Evolutionary conservation across 495 filamentous ascomycete species (phyloP).

Genomic region (Cercophora samala): DNA sequence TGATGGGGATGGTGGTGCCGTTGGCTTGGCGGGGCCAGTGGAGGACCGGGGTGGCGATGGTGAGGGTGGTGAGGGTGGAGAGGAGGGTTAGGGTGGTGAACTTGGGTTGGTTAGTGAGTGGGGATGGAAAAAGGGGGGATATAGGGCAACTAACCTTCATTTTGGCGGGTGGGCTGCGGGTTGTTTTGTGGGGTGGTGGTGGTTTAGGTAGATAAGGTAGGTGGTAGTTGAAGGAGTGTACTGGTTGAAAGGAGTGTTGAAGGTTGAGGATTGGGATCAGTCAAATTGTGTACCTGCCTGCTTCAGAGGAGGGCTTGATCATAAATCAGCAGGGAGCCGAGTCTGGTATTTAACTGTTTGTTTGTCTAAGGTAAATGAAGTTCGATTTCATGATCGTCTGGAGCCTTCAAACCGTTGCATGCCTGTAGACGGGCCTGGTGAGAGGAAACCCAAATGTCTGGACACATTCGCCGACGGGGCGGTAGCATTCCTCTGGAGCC

Average conservation of each 20-base stretch:
- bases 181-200: neutral
- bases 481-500: neutral
- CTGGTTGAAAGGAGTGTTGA: neutral
- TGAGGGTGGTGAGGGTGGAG: neutral
- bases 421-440: neutral
- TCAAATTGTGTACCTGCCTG: neutral
- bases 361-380: neutral
- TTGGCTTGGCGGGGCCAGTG: neutral
- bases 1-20: neutral
- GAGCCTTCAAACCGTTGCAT: neutral
- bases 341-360: neutral
- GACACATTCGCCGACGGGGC: neutral
- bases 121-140: neutral
- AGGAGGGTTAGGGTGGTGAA: neutral
- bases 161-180: neutral
- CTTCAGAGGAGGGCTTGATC: neutral
- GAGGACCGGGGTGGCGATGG: neutral
- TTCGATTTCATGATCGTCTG: no score
- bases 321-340: neutral
- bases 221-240: neutral
- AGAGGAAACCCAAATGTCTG: no score
- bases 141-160: neutral
- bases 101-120: neutral
- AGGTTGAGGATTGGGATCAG: neutral
- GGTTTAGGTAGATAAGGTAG: no score